phyloP scores from a whole-genome alignment of 192 early-diverging fungal genomes.

The Fimicolochytrium jonesii region DNA sequence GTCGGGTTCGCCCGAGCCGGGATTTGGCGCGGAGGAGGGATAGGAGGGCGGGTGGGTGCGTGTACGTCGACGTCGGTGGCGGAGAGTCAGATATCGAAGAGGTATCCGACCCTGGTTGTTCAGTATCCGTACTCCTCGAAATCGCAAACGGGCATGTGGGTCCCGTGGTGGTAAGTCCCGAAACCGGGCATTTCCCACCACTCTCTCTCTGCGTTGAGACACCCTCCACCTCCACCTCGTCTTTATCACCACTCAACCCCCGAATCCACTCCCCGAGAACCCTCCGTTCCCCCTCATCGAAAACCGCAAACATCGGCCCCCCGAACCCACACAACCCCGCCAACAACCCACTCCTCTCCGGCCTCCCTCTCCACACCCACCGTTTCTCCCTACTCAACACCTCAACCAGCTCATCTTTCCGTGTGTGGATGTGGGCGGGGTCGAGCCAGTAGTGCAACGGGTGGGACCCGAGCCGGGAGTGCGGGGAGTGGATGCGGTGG shows the following conservation, averaged over 20 bases:
- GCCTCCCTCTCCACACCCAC: slow-evolving; percentile 5
- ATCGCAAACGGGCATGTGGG: background rate
- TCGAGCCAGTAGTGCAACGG: slow-evolving; percentile 10
- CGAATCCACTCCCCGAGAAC: slow-evolving; percentile 12
- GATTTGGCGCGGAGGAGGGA: slow-evolving; percentile 5
- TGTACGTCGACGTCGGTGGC: background rate
- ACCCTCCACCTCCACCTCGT: background rate
- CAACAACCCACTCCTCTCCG: background rate
- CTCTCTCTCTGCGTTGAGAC: background rate
- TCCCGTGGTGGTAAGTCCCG: background rate
- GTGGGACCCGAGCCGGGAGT: background rate
- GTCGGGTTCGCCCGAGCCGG: background rate
- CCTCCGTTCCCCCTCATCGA: slow-evolving; percentile 1
- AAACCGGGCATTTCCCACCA: background rate
- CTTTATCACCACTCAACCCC: background rate
- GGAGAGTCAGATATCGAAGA: background rate
- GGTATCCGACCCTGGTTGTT: background rate
- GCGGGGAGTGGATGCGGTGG: slow-evolving; percentile 12
- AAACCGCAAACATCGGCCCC: slow-evolving; percentile 19
- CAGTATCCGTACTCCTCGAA: background rate
- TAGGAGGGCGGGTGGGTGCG: background rate
- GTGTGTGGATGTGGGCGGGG: background rate
- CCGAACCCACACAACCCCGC: slow-evolving; percentile 12
- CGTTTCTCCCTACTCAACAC: background rate
- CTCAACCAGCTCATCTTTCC: background rate